A percentile compares a stretch with the other conserved stretches of the same genome.
These are phyloP conservation scores for Diaporthe humulicola DNA, from an alignment of 2,329 filamentous ascomycete species.

Conservation along the genomic window DNA sequence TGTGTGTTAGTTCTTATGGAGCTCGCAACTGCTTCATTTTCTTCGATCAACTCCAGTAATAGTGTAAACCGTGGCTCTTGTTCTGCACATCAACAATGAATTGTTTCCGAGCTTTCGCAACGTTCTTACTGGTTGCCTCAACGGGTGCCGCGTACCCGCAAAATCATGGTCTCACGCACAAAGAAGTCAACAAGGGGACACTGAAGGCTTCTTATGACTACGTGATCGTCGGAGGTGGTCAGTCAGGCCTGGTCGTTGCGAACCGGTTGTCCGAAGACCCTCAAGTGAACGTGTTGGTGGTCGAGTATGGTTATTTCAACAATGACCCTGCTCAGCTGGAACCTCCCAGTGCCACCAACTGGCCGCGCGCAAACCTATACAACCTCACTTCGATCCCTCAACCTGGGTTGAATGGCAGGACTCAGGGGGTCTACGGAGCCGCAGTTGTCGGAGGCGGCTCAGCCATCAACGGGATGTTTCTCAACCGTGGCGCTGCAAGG, in stretches of 20 bases:
- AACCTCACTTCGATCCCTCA: background rate
- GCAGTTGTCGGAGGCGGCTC: background rate
- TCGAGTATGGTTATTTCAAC: background rate
- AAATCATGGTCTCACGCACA: background rate
- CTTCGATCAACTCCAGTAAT: background rate
- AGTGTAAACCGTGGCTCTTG: background rate
- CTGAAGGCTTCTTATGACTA: background rate
- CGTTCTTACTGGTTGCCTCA: background rate
- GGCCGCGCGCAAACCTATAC: background rate
- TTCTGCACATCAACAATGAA: background rate
- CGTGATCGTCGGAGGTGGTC: background rate
- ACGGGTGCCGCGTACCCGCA: background rate
- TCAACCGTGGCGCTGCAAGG: background rate
- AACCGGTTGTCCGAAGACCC: background rate
- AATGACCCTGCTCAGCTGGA: constrained; percentile 1
- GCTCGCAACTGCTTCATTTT: background rate
- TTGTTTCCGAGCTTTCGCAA: background rate
- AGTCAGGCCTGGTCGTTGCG: background rate
- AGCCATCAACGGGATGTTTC: background rate
- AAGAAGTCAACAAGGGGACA: background rate
- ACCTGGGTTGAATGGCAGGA: background rate
- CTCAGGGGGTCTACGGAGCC: background rate
- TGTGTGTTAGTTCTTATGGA: background rate
- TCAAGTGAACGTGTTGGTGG: background rate
- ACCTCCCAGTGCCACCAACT: background rate